Evolutionary conservation across 2,329 filamentous ascomycete species (phyloP), one percentile per base, ranked within the genome.

Genomic region (Botrytis cinerea): DNA sequence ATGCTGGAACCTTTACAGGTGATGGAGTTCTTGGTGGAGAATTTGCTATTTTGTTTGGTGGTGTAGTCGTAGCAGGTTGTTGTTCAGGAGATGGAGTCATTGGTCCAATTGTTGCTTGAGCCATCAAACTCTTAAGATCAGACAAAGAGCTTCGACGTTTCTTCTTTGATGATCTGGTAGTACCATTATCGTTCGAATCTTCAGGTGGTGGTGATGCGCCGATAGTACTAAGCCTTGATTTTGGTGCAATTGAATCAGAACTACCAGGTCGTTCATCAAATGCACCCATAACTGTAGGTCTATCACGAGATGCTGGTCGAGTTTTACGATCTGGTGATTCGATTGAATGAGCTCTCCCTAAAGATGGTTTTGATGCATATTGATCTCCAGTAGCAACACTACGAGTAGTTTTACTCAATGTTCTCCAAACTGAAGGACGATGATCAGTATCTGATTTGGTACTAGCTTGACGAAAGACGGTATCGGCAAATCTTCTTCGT

Each of bases 101-200:
- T 81, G 85, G 79, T 25, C 83, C 84, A 0, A 91, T 82, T 18
- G 85, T 87, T 14, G 90, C 86, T 72, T 89, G 86, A 59, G 86
- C 87, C 83, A 95, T 90, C 28, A 93, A 84, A 73, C 85, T 87
- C 77, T 90, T 92, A 66, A 98, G 86, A 81, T 98, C 95, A 7
- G 95, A 97, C 60, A 98, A 84, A 40, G 95, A 98, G 83, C 95
- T 98, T 80, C 95, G 91, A 72, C 95, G 88, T 84, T 97, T 98
- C 84, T 91, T 95, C 80, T 88, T 90, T 62, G 85, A 83, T n/a
- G 82, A 82, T 76, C 81, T 84, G 73, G 62, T 77, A 40, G 81
- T 81, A 74, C 59, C 78, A 51, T 81, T 81, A 76, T 79, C 76
- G 78, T 76, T 80, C 85, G 83, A 81, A 84, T 84, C 84, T 70